Conservation (phyloP, 257 asterid species). For the Solanum dulcamara region DNA sequence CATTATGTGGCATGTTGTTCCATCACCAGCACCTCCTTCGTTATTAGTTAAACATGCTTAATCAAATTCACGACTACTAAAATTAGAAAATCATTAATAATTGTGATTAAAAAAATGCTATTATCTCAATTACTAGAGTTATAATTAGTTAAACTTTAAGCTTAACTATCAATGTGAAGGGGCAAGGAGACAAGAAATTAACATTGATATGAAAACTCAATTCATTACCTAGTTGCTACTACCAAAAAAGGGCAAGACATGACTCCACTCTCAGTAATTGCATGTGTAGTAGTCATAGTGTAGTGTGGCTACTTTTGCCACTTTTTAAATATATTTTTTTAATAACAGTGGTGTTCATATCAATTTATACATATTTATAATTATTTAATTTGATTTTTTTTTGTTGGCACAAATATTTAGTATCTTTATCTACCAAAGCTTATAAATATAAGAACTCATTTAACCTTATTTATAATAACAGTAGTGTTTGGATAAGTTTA, state of each 20-base stretch:
- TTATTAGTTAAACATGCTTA: neutral
- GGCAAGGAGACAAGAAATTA: neutral
- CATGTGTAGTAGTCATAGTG: conserved; percentile 44
- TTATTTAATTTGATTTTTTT: no score
- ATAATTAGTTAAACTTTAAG: neutral
- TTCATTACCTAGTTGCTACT: neutral
- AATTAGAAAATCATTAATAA: neutral
- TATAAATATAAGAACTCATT: no score
- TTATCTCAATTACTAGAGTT: neutral
- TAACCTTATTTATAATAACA: no score
- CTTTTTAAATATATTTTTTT: neutral
- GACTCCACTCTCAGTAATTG: conserved; percentile 31
- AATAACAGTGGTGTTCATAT: accelerated
- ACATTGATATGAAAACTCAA: neutral
- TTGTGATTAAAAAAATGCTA: neutral
- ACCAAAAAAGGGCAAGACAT: conserved; percentile 6
- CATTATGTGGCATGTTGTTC: neutral
- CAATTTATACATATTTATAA: neutral
- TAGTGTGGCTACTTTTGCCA: conserved; percentile 37
- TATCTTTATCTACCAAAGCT: no score
- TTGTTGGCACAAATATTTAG: no score
- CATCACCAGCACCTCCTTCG: neutral
- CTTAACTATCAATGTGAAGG: neutral
- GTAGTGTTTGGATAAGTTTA: no score
- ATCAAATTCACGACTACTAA: neutral